phyloP scores from a whole-genome alignment of 116 monocot genomes.

The Posidonia oceanica region DNA sequence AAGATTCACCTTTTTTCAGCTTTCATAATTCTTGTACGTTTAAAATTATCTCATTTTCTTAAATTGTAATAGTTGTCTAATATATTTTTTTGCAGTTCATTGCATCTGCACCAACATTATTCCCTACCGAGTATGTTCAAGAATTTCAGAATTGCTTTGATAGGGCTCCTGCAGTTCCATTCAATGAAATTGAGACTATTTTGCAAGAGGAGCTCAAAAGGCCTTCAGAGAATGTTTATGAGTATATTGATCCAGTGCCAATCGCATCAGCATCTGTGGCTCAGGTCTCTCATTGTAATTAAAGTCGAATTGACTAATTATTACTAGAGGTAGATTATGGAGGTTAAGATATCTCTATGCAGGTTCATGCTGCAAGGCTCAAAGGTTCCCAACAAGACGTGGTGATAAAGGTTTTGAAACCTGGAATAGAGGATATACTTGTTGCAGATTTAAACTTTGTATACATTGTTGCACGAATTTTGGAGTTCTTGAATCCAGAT shows the following conservation, averaged over 20 bases:
- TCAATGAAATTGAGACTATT: slow-evolving; percentile 66
- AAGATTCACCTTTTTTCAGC: no score
- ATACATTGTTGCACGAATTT: slow-evolving; percentile 66
- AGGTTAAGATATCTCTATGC: slow-evolving; percentile 2
- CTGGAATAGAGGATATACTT: slow-evolving; percentile 80
- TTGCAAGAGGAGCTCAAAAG: slow-evolving; percentile 63
- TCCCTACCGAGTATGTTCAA: slow-evolving; percentile 87
- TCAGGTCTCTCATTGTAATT: slow-evolving; percentile 42
- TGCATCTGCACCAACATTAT: slow-evolving; percentile 93
- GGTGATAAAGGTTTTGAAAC: slow-evolving; percentile 94
- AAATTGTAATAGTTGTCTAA: background rate
- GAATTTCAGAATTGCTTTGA: slow-evolving; percentile 97
- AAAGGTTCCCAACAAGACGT: slow-evolving; percentile 78
- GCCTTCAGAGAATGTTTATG: slow-evolving; percentile 74
- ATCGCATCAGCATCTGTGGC: slow-evolving; percentile 94
- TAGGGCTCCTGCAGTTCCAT: slow-evolving; percentile 73
- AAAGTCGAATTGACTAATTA: background rate
- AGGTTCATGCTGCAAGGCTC: slow-evolving; percentile 90
- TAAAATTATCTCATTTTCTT: background rate
- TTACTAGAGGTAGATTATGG: slow-evolving; percentile 5
- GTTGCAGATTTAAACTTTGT: slow-evolving; percentile 96
- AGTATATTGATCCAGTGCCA: slow-evolving; percentile 84
- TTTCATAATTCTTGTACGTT: background rate
- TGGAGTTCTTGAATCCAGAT: slow-evolving; percentile 88
- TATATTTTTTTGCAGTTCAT: slow-evolving; percentile 45